phyloP scores from a whole-genome alignment of 768 basidiomycete genomes.

The Mycena olivaceomarginata region DNA sequence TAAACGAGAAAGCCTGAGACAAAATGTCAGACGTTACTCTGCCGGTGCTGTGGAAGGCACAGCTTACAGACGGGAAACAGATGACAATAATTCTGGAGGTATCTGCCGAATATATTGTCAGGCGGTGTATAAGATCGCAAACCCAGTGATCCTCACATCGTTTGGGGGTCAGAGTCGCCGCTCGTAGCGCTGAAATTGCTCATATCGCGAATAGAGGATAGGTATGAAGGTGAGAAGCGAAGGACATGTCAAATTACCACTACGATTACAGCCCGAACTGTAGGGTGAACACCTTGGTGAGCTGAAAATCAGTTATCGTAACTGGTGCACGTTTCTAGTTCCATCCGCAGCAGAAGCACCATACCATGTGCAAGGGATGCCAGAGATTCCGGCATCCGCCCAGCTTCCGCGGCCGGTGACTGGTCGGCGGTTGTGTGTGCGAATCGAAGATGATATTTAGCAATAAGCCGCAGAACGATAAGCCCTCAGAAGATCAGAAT shows the following conservation, averaged over 20 bases:
- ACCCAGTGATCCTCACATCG: conserved; percentile 1
- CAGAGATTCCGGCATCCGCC: neutral
- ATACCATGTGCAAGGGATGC: conserved; percentile 27
- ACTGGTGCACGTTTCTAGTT: conserved; percentile 6
- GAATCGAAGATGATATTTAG: neutral
- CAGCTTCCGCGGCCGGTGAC: conserved; percentile 9
- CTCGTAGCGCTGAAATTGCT: neutral
- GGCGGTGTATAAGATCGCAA: neutral
- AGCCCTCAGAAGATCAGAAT: neutral
- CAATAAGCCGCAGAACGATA: neutral
- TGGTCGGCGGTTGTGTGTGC: conserved; percentile 1
- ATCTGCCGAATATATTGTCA: conserved; percentile 5
- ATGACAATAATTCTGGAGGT: conserved; percentile 33
- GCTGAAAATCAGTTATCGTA: conserved; percentile 21
- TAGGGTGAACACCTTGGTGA: neutral
- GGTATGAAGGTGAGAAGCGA: neutral
- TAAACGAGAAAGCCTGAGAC: conserved; percentile 22
- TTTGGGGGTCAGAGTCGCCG: neutral
- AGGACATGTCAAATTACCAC: neutral
- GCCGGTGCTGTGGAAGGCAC: no score
- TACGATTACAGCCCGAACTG: neutral
- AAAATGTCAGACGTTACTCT: neutral
- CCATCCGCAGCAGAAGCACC: conserved; percentile 21
- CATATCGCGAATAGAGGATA: neutral
- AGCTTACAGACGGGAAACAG: conserved; percentile 5